phyloP scores from a whole-genome alignment of 2,329 filamentous ascomycete species.

The Pezicula carpinea region DNA sequence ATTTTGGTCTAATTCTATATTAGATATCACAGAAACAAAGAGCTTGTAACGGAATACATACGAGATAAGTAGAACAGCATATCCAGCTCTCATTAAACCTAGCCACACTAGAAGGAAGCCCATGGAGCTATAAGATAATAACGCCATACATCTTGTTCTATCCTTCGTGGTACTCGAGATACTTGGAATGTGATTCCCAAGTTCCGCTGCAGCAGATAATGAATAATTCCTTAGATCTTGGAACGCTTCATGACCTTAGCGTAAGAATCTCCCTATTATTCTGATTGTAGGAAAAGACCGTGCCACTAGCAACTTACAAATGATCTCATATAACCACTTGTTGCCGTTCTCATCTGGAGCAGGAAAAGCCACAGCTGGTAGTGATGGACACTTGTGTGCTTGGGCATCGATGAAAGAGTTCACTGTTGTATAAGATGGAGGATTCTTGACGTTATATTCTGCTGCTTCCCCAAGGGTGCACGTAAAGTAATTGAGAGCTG shows the following conservation, averaged over 20 bases:
- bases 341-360: slow-evolving; percentile 17
- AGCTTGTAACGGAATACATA: slow-evolving; percentile 22
- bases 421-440: slow-evolving; percentile 48
- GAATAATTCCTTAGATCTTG: slow-evolving; percentile 28
- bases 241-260: slow-evolving; percentile 24
- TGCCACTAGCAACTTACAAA: slow-evolving; percentile 2
- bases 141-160: slow-evolving; percentile 34
- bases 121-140: slow-evolving; percentile 51
- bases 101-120: slow-evolving; percentile 58
- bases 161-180: background rate
- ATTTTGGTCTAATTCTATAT: slow-evolving; percentile 36
- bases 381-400: slow-evolving; percentile 32
- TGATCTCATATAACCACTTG: slow-evolving; percentile 10
- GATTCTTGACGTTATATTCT: slow-evolving; percentile 28
- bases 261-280: background rate
- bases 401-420: slow-evolving; percentile 46
- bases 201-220: slow-evolving; percentile 27
- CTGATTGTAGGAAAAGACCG: too few species aligned
- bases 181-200: slow-evolving; percentile 7
- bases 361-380: slow-evolving; percentile 47
- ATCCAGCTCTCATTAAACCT: slow-evolving; percentile 50
- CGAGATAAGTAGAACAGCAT: slow-evolving; percentile 52
- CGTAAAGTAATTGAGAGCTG: slow-evolving; percentile 44
- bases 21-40: slow-evolving; percentile 2
- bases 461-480: slow-evolving; percentile 55